A percentile compares a stretch with the other conserved stretches of the same genome.
Evolutionary conservation across 495 filamentous ascomycete species (phyloP).

Genomic region (Tuber umbilicatum): DNA sequence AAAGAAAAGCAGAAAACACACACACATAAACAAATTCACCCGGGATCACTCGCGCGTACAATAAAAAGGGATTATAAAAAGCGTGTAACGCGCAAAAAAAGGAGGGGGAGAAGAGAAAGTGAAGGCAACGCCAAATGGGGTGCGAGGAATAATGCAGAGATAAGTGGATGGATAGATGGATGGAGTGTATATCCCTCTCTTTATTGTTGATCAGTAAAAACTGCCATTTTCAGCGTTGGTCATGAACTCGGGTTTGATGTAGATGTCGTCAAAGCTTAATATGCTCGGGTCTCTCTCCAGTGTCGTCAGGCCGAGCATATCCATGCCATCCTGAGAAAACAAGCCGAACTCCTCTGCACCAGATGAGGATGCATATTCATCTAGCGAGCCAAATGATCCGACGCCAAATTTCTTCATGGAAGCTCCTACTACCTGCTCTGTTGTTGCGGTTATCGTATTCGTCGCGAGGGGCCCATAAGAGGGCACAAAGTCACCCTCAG

Average conservation of each 20-base stretch:
- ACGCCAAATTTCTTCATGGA: slow-evolving; percentile 22
- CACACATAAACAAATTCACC: background rate
- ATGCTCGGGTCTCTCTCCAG: slow-evolving; percentile 40
- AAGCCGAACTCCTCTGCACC: slow-evolving; percentile 32
- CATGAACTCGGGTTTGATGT: slow-evolving; percentile 41
- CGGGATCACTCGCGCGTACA: background rate
- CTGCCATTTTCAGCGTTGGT: slow-evolving; percentile 30
- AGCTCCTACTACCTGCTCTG: slow-evolving; percentile 17
- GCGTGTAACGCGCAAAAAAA: background rate
- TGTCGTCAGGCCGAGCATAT: slow-evolving; percentile 38
- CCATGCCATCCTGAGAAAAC: slow-evolving; percentile 37
- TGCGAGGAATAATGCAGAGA: background rate
- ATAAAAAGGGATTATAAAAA: background rate
- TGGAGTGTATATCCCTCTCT: background rate
- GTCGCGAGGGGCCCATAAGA: slow-evolving; percentile 11
- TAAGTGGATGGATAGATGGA: background rate
- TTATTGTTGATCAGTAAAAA: slow-evolving; percentile 9
- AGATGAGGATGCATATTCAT: slow-evolving; percentile 28
- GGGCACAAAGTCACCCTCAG: slow-evolving; percentile 22
- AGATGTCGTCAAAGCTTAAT: slow-evolving; percentile 32
- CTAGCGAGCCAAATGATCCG: slow-evolving; percentile 23
- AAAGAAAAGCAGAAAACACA: slow-evolving; percentile 2
- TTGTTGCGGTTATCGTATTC: slow-evolving; percentile 1
- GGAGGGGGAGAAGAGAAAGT: too few relatives aligned
- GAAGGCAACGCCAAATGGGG: background rate